Conservation (phyloP, 768 basidiomycete genomes). For the Tylopilus sp. region DNA sequence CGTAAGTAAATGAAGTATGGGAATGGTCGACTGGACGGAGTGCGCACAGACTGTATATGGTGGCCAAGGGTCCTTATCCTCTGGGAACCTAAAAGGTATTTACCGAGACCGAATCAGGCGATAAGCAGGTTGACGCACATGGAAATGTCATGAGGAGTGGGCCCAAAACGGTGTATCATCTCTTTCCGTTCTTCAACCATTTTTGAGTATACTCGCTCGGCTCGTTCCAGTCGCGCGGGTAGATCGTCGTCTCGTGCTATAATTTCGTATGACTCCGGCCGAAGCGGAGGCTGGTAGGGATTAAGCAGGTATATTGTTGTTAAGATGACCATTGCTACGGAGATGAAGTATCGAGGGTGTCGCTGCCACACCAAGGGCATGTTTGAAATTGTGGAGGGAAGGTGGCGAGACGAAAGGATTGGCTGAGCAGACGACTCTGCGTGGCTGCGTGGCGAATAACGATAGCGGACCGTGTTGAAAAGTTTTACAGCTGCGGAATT, state of each 20-base stretch:
- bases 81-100: constrained; percentile 44
- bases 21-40: background rate
- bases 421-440: constrained; percentile 6
- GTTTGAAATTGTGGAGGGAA: constrained; percentile 4
- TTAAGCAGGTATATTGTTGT: constrained; percentile 48
- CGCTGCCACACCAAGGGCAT: constrained; percentile 37
- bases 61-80: constrained; percentile 50
- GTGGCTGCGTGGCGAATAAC: constrained; percentile 9
- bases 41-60: constrained; percentile 55
- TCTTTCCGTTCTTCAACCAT: constrained; percentile 39
- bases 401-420: background rate
- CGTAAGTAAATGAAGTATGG: constrained; percentile 1
- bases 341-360: constrained; percentile 52
- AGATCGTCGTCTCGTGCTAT: constrained; percentile 35
- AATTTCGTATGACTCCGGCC: constrained; percentile 20
- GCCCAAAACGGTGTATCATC: constrained; percentile 54
- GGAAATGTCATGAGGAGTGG: constrained; percentile 43
- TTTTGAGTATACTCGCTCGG: constrained; percentile 46
- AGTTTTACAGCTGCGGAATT: constrained; percentile 1
- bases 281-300: constrained; percentile 30
- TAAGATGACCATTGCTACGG: constrained; percentile 39
- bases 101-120: constrained; percentile 1
- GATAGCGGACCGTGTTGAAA: constrained; percentile 12
- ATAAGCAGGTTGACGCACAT: constrained; percentile 28
- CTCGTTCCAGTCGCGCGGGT: constrained; percentile 37